Percentiles rank a stretch among this genome's conserved stretches.
phyloP scores from a whole-genome alignment of 2,329 filamentous ascomycete species.

The Sordariomycetes sp. region DNA sequence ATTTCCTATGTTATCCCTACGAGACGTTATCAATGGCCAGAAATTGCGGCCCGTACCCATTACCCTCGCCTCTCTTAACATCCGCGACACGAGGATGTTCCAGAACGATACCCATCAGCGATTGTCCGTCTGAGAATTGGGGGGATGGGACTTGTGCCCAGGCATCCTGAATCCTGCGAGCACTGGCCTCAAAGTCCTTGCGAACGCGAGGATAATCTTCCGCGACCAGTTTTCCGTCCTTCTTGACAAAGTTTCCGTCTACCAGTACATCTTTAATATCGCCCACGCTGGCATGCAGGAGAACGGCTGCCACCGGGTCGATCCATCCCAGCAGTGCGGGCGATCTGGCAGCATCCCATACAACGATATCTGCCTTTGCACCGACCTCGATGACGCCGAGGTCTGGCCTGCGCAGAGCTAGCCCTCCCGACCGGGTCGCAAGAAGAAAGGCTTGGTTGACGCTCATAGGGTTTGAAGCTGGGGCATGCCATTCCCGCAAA shows the following conservation, averaged over 20 bases:
- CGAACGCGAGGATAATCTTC: too few relatives aligned
- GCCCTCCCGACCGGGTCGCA: too few relatives aligned
- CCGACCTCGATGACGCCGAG: conserved; percentile 38
- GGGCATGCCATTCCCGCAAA: too few relatives aligned
- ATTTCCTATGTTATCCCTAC: too few relatives aligned
- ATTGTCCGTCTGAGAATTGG: too few relatives aligned
- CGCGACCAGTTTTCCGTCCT: conserved; percentile 29
- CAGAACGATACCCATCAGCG: neutral
- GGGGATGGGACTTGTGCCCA: too few relatives aligned
- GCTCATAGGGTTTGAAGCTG: too few relatives aligned
- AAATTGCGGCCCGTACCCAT: conserved; percentile 5
- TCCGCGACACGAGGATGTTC: conserved; percentile 1
- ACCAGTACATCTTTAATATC: conserved; percentile 42
- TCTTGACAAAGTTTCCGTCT: conserved; percentile 38
- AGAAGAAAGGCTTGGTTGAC: too few relatives aligned
- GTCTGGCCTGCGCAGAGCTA: too few relatives aligned
- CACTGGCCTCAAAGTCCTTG: too few relatives aligned
- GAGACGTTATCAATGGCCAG: too few relatives aligned
- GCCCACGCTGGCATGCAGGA: conserved; percentile 43
- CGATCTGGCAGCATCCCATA: conserved; percentile 36
- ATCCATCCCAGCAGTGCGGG: conserved; percentile 44
- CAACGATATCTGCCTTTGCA: conserved; percentile 44
- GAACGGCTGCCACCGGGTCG: conserved; percentile 47
- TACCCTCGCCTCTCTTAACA: conserved; percentile 2
- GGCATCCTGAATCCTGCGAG: too few relatives aligned